Evolutionary conservation across 1,284 basidiomycete genomes (phyloP), one percentile per base, ranked within the genome.

Genomic region (Moesziomyces sp.): DNA sequence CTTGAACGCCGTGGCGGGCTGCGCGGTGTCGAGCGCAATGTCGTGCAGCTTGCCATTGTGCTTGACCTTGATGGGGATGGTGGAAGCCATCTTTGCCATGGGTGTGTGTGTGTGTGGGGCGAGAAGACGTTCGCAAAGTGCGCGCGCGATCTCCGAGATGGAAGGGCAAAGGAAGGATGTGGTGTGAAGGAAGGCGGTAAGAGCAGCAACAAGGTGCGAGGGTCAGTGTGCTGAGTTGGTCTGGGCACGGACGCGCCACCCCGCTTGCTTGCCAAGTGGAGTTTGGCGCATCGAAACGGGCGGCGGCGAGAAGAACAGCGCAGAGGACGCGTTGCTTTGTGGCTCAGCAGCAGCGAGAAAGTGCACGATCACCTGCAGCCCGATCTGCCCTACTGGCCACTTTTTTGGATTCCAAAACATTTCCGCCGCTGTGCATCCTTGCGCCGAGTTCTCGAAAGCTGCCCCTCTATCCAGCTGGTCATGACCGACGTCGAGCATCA

Each of bases 1-100:
- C 85, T 97, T 97, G 88, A 97, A 96, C 3, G 86, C 88, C 10
- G 87, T 83, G 8, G 91, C 89, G 7, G 92, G 89, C 7, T 88
- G 88, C 83, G 90, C 88, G 5, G 89, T 86, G 85, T 94, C 89
- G 43, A 94, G 88, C 38, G 62, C 73, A 73, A 76, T 68, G 56
- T 78, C 77, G 65, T 68, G 77, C 74, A 79, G 46, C 86, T 94
- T 94, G 64, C 94, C 94, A 33, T 92, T 89, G 85, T 98, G 94
- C 85, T 97, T 98, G 84, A 97, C 89, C 77, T 91, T 90, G 26
- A 97, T 93, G 60, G 76, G 73, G 35, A 85, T 60, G 24, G 69
- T 73, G 28, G 82, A 58, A 26, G 79, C 59, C 83, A 84, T 85
- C 58, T 83, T 82, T 48, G 77, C 78, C 80, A 83, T 82, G 23